Evolutionary conservation across 2,329 filamentous ascomycete genomes (phyloP).

Genomic region (Fusarium graminum): DNA sequence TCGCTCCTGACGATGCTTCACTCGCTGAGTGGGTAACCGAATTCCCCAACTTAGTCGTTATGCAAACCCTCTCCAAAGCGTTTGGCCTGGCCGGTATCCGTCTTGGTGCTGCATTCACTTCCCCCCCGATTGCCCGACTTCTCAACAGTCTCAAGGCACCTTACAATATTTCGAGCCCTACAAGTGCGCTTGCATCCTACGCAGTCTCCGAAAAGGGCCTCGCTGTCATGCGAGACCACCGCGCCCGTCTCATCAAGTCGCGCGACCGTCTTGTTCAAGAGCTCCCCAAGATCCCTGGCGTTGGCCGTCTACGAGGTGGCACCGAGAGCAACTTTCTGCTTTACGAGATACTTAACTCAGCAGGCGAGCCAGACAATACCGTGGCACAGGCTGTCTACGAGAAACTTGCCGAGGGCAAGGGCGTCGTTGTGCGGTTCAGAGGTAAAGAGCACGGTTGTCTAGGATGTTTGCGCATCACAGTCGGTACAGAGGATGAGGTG

Average conservation of each 20-base stretch:
- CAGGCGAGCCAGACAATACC: slow-evolving; percentile 81
- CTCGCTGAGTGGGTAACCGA: slow-evolving; percentile 92
- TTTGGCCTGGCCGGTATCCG: slow-evolving; percentile 96
- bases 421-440: slow-evolving; percentile 93
- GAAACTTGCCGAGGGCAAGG: slow-evolving; percentile 83
- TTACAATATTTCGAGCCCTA: slow-evolving; percentile 94
- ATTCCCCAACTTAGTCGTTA: slow-evolving; percentile 95
- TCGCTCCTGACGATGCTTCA: slow-evolving; percentile 80
- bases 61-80: slow-evolving; percentile 98
- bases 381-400: slow-evolving; percentile 86
- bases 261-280: slow-evolving; percentile 80
- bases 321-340: slow-evolving; percentile 88
- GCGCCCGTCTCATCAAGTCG: slow-evolving; percentile 78
- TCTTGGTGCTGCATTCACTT: slow-evolving; percentile 86
- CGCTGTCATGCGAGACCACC: slow-evolving; percentile 77
- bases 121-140: slow-evolving; percentile 78
- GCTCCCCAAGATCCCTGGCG: slow-evolving; percentile 79
- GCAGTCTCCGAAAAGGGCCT: slow-evolving; percentile 78
- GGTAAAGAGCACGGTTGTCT: slow-evolving; percentile 92
- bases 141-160: slow-evolving; percentile 95
- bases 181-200: slow-evolving; percentile 81
- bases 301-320: slow-evolving; percentile 86
- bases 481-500: slow-evolving; percentile 91
- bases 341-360: slow-evolving; percentile 83
- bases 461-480: slow-evolving; percentile 90